Conservation (phyloP, 2,329 filamentous ascomycete species). For the Coniochaeta sp. region DNA sequence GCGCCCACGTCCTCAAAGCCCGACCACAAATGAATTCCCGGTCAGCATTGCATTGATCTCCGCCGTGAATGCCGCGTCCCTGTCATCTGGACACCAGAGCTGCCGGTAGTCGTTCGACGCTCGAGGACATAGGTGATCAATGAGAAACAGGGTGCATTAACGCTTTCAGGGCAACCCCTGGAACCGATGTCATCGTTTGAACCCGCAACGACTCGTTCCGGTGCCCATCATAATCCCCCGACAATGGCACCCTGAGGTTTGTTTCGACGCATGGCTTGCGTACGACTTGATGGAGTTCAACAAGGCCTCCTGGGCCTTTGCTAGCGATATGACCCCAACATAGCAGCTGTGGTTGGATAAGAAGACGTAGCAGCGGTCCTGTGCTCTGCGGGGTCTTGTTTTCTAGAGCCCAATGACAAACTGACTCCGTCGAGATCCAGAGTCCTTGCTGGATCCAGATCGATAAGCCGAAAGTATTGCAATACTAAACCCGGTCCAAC, state of each 20-base stretch:
- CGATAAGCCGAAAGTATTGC: neutral
- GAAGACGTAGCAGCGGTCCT: neutral
- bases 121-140: neutral
- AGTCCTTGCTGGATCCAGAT: neutral
- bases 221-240: neutral
- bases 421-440: neutral
- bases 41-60: constrained; percentile 4
- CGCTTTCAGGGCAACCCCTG: neutral
- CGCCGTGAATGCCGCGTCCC: constrained; percentile 4
- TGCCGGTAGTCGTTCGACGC: neutral
- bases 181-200: neutral
- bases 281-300: neutral
- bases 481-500: neutral
- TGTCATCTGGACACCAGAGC: neutral
- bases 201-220: neutral
- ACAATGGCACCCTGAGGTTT: neutral
- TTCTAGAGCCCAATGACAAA: neutral
- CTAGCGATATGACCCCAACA: neutral
- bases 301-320: neutral
- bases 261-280: neutral
- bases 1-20: neutral
- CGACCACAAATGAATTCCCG: neutral
- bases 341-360: neutral
- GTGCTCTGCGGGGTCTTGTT: neutral
- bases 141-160: neutral